A percentile compares a stretch with the other conserved stretches of the same genome.
Conservation (phyloP, 768 basidiomycete species). For the Suillus subalutaceus region DNA sequence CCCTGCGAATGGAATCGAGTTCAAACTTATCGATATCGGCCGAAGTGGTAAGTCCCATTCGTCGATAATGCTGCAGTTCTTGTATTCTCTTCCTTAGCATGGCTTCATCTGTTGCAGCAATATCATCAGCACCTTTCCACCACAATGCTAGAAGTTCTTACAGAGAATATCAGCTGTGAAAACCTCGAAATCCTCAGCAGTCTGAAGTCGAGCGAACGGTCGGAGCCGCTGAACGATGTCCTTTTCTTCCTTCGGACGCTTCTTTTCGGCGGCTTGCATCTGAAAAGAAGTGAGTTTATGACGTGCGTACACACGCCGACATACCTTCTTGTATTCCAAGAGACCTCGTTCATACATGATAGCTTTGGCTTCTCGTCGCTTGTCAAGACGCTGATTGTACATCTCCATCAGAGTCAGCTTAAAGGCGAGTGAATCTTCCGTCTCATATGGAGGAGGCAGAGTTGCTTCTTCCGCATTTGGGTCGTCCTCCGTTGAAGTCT, state of each 20-base stretch:
- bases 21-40: slow-evolving; percentile 95
- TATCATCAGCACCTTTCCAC: slow-evolving; percentile 2
- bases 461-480: slow-evolving; percentile 65
- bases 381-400: slow-evolving; percentile 87
- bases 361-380: slow-evolving; percentile 81
- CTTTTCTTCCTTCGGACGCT: slow-evolving; percentile 86
- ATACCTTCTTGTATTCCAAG: slow-evolving; percentile 94
- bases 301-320: neutral
- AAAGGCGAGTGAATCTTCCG: slow-evolving; percentile 78
- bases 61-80: slow-evolving; percentile 89
- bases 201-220: slow-evolving; percentile 89
- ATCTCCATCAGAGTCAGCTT: slow-evolving; percentile 90
- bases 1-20: slow-evolving; percentile 69
- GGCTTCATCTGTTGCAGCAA: slow-evolving; percentile 70
- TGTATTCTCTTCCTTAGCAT: slow-evolving; percentile 85
- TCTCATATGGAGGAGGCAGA: slow-evolving; percentile 82
- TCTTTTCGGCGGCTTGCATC: slow-evolving; percentile 93
- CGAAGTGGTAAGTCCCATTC: slow-evolving; percentile 78
- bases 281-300: slow-evolving; percentile 34
- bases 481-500: slow-evolving; percentile 48
- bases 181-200: slow-evolving; percentile 87
- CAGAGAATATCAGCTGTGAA: slow-evolving; percentile 90
- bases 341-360: slow-evolving; percentile 92
- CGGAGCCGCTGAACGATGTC: slow-evolving; percentile 89
- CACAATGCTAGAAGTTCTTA: slow-evolving; percentile 41